These are phyloP conservation scores for Paspalum notatum DNA, from an alignment of 176 grass and related monocot species.

Conservation along the genomic window DNA sequence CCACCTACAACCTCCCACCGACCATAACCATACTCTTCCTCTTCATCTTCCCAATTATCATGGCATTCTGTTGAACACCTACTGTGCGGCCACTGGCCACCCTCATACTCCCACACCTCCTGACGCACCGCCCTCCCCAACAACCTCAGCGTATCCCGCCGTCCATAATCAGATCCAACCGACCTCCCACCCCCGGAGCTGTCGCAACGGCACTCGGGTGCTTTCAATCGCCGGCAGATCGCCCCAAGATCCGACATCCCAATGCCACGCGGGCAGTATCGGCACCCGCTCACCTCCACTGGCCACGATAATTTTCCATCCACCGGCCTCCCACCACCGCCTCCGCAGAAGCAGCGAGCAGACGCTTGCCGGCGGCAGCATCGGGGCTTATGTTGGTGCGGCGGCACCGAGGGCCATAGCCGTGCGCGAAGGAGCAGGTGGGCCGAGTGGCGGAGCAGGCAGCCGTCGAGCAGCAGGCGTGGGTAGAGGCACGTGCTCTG, in stretches of 20 bases:
- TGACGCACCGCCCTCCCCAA: slow-evolving; percentile 42
- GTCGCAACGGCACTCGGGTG: not conserved
- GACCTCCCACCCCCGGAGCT: not conserved
- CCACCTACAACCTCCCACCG: slow-evolving; percentile 19
- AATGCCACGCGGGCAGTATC: slow-evolving; percentile 25
- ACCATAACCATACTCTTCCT: slow-evolving; percentile 17
- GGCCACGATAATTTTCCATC: slow-evolving; percentile 5
- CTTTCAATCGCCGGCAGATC: slow-evolving; percentile 31
- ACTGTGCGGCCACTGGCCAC: slow-evolving; percentile 40
- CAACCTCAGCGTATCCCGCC: slow-evolving; percentile 31
- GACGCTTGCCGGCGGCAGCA: slow-evolving; percentile 39
- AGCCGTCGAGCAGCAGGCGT: slow-evolving; percentile 47
- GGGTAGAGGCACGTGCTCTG: slow-evolving; percentile 26
- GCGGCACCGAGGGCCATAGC: slow-evolving; percentile 38
- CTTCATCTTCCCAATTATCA: slow-evolving; percentile 29
- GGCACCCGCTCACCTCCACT: slow-evolving; percentile 6
- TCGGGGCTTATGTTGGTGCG: not conserved
- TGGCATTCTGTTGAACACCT: slow-evolving; percentile 51
- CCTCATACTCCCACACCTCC: slow-evolving; percentile 51
- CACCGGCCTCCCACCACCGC: not conserved
- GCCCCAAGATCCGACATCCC: slow-evolving; percentile 35
- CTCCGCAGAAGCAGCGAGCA: not conserved
- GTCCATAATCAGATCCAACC: not conserved
- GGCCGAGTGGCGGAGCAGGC: slow-evolving; percentile 55
- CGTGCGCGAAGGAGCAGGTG: slow-evolving; percentile 48